Evolutionary conservation across 139 green algal species (phyloP), one percentile per base, ranked within the genome.

Genomic region (Monoraphidium neglectum): DNA sequence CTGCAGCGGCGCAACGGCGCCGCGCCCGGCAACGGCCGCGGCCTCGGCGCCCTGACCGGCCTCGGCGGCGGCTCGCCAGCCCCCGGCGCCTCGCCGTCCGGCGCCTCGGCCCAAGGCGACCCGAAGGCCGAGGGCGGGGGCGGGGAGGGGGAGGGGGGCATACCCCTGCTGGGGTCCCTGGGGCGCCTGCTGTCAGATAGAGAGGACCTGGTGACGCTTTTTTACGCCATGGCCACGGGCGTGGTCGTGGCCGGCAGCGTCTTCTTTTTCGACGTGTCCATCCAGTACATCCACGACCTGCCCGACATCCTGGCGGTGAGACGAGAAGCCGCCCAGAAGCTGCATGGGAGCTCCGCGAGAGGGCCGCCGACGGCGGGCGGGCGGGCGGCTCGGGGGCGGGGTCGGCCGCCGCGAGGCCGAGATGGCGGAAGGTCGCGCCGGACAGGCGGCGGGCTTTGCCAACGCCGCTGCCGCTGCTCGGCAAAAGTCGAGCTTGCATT

Each of bases 271-370:
- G 86, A 91, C 60, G 81, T 88, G 4, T 82, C 81, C 51, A 91
- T 91, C 60, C 83, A 88, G 83, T 85, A 81, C 71, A 84, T 91
- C 37, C 86, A 91, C 66, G 86, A 91, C 65, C 76, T 91, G 53
- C 86, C 86, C 51, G 86, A 91, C 54, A 84, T 86, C 4, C 73
- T 88, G 24, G 67, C 80, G 37, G 49, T 40, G n/a, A 23, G n/a
- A n/a, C n/a, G n/a, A n/a, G n/a, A n/a, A n/a, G n/a, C n/a, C n/a
- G n/a, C n/a, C n/a, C n/a, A n/a, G n/a, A n/a, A n/a, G n/a, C n/a
- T n/a, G n/a, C n/a, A n/a, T n/a, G n/a, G n/a, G n/a, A n/a, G n/a
- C n/a, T n/a, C n/a, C n/a, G n/a, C n/a, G n/a, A n/a, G n/a, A n/a
- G n/a, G n/a, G n/a, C n/a, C n/a, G n/a, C n/a, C n/a, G n/a, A n/a